Evolutionary conservation across 2,329 filamentous ascomycete genomes (phyloP).

Genomic region (Sclerotiophoma versabilis): DNA sequence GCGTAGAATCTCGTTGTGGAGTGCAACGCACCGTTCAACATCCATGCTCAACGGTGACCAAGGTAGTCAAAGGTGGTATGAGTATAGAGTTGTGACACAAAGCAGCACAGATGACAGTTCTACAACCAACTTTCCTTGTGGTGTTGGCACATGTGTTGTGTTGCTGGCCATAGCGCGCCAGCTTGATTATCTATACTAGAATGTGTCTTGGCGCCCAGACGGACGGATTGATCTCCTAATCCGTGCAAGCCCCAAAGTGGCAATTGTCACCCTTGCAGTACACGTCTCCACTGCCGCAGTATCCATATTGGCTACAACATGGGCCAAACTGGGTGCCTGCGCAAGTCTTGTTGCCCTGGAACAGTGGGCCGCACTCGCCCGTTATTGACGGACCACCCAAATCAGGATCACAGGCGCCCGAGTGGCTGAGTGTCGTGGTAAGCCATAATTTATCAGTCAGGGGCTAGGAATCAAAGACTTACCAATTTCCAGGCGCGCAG

Average conservation of each 20-base stretch:
- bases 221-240: background rate
- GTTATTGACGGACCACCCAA: background rate
- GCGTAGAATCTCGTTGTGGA: constrained; percentile 2
- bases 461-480: background rate
- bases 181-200: background rate
- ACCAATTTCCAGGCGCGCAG: background rate
- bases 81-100: background rate
- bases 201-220: background rate
- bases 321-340: background rate
- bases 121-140: background rate
- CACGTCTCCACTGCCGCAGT: background rate
- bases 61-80: constrained; percentile 1
- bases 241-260: background rate
- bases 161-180: background rate
- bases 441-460: background rate
- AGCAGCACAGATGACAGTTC: background rate
- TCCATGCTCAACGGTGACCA: constrained; percentile 1
- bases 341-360: background rate
- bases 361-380: background rate
- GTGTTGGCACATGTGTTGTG: background rate
- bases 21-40: background rate
- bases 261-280: background rate
- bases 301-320: background rate
- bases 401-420: background rate
- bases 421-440: background rate